phyloP scores from a whole-genome alignment of 331 rosid species.

The Phaseolus coccineus region DNA sequence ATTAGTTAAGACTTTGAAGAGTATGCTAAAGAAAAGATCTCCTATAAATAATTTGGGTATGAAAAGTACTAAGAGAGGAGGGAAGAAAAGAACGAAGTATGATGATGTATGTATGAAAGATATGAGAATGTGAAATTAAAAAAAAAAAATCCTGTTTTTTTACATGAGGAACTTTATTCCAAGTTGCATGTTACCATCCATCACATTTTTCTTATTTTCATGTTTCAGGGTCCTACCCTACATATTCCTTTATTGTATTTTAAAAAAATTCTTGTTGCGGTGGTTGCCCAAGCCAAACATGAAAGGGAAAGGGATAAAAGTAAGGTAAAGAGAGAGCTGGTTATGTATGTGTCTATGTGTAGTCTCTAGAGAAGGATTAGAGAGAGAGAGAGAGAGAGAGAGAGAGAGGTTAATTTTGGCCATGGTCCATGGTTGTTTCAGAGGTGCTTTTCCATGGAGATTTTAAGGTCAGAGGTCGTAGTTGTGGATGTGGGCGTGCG shows the following conservation, averaged over 20 bases:
- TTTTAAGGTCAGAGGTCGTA: conserved; percentile 83
- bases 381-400: not conserved
- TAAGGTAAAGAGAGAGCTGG: conserved; percentile 35
- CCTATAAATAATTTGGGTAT: not conserved
- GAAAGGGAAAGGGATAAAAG: conserved; percentile 54
- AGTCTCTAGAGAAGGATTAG: not conserved
- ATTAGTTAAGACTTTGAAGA: too few species aligned
- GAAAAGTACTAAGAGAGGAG: not conserved
- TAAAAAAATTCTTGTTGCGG: conserved; percentile 50
- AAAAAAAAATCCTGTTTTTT: not conserved
- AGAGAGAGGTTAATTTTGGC: conserved; percentile 42
- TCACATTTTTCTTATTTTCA: conserved; percentile 57
- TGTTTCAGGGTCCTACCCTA: conserved; percentile 48
- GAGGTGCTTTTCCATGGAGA: conserved; percentile 65
- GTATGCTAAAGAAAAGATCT: too few species aligned
- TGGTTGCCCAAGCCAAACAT: conserved; percentile 64
- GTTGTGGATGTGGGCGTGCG: conserved; percentile 79
- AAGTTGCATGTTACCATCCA: conserved; percentile 42
- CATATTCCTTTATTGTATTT: conserved; percentile 23
- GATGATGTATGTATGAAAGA: conserved; percentile 13
- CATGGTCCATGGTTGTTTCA: conserved; percentile 62
- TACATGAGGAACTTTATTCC: conserved; percentile 21
- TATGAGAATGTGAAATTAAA: not conserved
- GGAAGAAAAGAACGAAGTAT: not conserved
- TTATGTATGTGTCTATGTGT: not conserved